Conservation (phyloP, 805 yeast species). For the Candida schatavii region DNA sequence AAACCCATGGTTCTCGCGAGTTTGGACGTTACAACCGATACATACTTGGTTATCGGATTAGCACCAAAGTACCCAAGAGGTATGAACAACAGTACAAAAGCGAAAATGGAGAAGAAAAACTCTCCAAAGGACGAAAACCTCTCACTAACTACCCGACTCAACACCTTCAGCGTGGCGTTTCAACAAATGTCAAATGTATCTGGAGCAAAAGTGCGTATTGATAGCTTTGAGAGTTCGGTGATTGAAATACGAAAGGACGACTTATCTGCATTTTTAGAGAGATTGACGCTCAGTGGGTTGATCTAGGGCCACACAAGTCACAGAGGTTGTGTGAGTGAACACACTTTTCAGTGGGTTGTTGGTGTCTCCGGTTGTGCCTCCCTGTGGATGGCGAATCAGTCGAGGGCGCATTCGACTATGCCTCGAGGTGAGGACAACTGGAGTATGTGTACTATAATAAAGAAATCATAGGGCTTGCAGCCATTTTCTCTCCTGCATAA, state of each 20-base stretch:
- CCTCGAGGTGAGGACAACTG: too few species aligned
- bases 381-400: background rate
- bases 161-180: conserved; percentile 87
- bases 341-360: background rate
- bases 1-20: conserved; percentile 86
- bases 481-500: too few species aligned
- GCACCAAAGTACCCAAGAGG: conserved; percentile 75
- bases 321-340: too few species aligned
- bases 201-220: conserved; percentile 86
- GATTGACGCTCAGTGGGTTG: conserved; percentile 69
- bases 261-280: conserved; percentile 80
- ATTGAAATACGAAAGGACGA: conserved; percentile 89
- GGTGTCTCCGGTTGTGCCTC: too few species aligned
- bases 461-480: too few species aligned
- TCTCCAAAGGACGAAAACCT: conserved; percentile 26
- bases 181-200: conserved; percentile 82
- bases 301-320: conserved; percentile 15
- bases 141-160: conserved; percentile 52
- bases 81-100: conserved; percentile 32
- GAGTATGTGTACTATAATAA: too few species aligned
- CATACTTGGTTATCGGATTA: conserved; percentile 84
- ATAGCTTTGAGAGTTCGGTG: conserved; percentile 91
- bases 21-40: conserved; percentile 66
- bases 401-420: background rate
- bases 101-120: conserved; percentile 25